phyloP scores from a whole-genome alignment of 2,329 filamentous ascomycete genomes.

The Penicillium sp. region DNA sequence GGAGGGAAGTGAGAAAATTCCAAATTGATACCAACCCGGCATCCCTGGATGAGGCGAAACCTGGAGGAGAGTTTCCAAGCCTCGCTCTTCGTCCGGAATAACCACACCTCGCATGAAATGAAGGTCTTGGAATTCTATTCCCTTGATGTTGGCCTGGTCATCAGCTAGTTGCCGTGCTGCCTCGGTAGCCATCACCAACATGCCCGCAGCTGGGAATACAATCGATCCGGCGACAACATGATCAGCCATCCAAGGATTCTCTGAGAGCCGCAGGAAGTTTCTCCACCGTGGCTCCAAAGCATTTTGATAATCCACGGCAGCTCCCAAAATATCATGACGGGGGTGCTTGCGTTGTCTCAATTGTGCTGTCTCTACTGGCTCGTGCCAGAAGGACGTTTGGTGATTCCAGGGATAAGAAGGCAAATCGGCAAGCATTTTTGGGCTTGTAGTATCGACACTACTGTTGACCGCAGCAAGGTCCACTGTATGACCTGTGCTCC shows the following conservation, averaged over 20 bases:
- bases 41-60: slow-evolving; percentile 15
- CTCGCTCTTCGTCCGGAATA: slow-evolving; percentile 18
- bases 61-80: slow-evolving; percentile 18
- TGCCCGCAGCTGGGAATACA: slow-evolving; percentile 27
- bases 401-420: slow-evolving; percentile 47
- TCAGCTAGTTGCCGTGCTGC: slow-evolving; percentile 19
- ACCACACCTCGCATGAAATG: slow-evolving; percentile 18
- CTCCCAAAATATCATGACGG: slow-evolving; percentile 27
- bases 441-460: slow-evolving; percentile 4
- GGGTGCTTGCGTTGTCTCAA: slow-evolving; percentile 23
- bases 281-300: slow-evolving; percentile 43
- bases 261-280: slow-evolving; percentile 32
- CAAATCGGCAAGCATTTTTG: slow-evolving; percentile 25
- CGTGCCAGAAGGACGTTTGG: slow-evolving; percentile 39
- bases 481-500: slow-evolving; percentile 12
- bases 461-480: slow-evolving; percentile 11
- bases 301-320: slow-evolving; percentile 18
- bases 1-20: slow-evolving; percentile 18
- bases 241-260: slow-evolving; percentile 46
- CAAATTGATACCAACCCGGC: slow-evolving; percentile 21
- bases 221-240: slow-evolving; percentile 34
- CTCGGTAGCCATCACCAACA: slow-evolving; percentile 24
- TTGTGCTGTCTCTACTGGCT: slow-evolving; percentile 24
- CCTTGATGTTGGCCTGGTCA: slow-evolving; percentile 7
- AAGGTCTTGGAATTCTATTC: slow-evolving; percentile 19